These are phyloP conservation scores for Trichoderma cornu-damae DNA, from an alignment of 2,329 filamentous ascomycete species.

Conservation along the genomic window DNA sequence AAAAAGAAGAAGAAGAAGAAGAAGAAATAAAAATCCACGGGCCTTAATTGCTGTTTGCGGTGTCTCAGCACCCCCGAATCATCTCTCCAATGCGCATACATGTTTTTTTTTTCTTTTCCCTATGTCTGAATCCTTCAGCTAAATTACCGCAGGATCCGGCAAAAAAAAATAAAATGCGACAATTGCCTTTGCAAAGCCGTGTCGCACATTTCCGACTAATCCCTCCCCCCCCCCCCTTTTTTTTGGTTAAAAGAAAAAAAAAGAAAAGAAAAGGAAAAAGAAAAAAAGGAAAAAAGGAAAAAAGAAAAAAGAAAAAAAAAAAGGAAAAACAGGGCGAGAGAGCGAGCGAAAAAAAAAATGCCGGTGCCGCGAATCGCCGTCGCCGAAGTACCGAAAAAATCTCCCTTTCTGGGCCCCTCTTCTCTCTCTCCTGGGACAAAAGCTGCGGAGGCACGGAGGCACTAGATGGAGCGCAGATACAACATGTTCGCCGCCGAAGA, in stretches of 20 bases:
- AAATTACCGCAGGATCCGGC: conserved; percentile 10
- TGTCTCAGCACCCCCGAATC: neutral
- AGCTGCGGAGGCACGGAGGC: conserved; percentile 3
- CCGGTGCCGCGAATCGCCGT: neutral
- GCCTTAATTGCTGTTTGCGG: neutral
- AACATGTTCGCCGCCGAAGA: neutral
- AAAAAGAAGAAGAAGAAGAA: too few species aligned
- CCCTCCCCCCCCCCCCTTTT: too few species aligned
- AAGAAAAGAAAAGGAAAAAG: neutral
- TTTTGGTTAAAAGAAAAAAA: too few species aligned
- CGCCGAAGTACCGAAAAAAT: conserved; percentile 4
- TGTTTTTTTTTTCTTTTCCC: neutral
- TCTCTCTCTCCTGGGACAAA: neutral
- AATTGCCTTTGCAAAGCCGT: neutral
- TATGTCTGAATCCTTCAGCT: conserved; percentile 3
- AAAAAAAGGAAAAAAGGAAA: neutral
- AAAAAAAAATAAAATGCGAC: too few species aligned
- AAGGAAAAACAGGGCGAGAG: neutral
- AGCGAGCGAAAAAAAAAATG: neutral
- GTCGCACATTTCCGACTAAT: neutral
- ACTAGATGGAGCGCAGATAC: neutral
- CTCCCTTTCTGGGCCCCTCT: neutral
- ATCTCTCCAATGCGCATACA: neutral
- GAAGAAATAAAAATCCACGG: too few species aligned
- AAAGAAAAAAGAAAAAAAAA: neutral